Evolutionary conservation across 208 protist species (phyloP), one percentile per base, ranked within the genome.

Genomic region (Wallacemonas sp.): DNA sequence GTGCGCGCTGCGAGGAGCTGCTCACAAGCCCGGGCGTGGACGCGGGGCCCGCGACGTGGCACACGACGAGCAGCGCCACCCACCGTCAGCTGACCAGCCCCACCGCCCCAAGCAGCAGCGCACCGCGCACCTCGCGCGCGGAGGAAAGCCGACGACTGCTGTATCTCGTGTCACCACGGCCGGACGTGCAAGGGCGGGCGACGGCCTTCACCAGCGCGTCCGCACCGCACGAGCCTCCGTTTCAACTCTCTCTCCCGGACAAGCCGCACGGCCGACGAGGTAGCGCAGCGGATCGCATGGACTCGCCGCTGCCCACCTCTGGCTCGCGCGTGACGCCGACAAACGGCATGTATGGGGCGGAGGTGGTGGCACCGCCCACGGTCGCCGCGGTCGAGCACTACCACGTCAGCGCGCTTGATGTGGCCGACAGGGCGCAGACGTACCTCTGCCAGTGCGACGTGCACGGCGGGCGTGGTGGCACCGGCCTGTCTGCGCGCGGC

Each of bases 371-470:
- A 14, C 36, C 36, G 36, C 16, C 22, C 16, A 25, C 12, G 44
- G 44, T 50, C 16, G n/a, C 44, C 10, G 44, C 44, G 10, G 12
- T 25, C 8, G 44, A 55, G 23, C 48, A 55, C 48, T 55, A 33
- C 26, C 48, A 44, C 36, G 28, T 52, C 14, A 66, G 64, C 39
- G 72, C 74, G 41, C 14, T 83, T 5, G 63, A 73, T 33, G 33
- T 83, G 8, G 38, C 8, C 54, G 54, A 5, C 49, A 57, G 1
- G 54, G 8, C 38, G 38, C 70, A 72, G 11, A 38, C 26, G 2
- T 50, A 62, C 11, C 22, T 84, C 28, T 55, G 36, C 28, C 67
- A 80, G 68, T 84, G 78, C 67, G 78, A 84, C 48, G 38, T 84
- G 2, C 66, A 64, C 61, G 78, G 72, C 41, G 74, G 72, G 29